These are phyloP conservation scores for Colletotrichum navitas DNA, from an alignment of 2,329 filamentous ascomycete genomes.

Conservation along the genomic window DNA sequence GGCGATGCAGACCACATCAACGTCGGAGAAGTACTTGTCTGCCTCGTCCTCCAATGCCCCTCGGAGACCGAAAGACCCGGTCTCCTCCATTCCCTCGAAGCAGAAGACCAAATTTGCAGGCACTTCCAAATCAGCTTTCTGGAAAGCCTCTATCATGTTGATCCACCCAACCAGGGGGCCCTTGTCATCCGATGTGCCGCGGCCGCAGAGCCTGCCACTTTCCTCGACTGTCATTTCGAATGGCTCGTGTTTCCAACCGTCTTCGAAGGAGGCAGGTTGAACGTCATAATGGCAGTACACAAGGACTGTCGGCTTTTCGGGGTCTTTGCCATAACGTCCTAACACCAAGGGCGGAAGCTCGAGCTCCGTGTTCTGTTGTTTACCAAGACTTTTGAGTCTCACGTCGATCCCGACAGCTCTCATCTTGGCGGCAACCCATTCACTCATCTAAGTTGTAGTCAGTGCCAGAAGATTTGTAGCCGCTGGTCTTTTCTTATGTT, in stretches of 20 bases:
- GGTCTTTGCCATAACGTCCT: conserved; percentile 90
- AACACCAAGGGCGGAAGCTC: conserved; percentile 93
- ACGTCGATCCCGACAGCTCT: conserved; percentile 88
- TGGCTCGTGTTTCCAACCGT: conserved; percentile 96
- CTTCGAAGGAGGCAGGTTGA: conserved; percentile 91
- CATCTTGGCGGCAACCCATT: conserved; percentile 88
- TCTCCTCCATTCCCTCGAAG: conserved; percentile 99
- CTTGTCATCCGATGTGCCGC: conserved; percentile 97
- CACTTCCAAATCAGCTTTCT: conserved; percentile 92
- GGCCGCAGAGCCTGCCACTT: conserved; percentile 94
- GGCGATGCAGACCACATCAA: conserved; percentile 96
- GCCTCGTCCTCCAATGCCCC: conserved; percentile 93
- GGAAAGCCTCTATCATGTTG: conserved; percentile 97
- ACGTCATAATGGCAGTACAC: conserved; percentile 99
- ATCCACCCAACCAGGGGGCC: conserved; percentile 97
- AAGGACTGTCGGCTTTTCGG: conserved; percentile 92
- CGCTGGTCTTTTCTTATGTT: too few relatives aligned
- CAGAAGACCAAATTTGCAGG: conserved; percentile 99
- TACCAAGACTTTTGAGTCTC: conserved; percentile 87
- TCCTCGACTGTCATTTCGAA: conserved; percentile 90
- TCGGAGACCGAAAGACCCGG: conserved; percentile 94
- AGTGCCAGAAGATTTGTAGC: not conserved
- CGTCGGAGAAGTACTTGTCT: conserved; percentile 93
- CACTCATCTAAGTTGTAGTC: conserved; percentile 76
- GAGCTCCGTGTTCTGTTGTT: conserved; percentile 90